A percentile compares a stretch with the other conserved stretches of the same genome.
phyloP scores from a whole-genome alignment of 108 stramenopile species.

The Conticribra weissflogii region DNA sequence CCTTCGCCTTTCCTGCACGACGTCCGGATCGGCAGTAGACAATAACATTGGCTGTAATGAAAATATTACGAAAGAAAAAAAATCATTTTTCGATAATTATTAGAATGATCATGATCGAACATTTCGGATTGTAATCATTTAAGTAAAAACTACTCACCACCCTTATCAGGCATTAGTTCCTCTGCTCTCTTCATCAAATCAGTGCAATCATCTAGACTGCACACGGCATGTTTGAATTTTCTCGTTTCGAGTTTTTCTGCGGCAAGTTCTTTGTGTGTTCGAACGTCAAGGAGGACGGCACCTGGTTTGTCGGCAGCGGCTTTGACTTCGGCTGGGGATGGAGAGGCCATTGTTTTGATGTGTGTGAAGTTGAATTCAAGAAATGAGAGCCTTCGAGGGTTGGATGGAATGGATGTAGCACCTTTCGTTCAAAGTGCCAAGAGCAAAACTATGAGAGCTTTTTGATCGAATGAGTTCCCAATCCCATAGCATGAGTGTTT shows the following conservation, averaged over 20 bases:
- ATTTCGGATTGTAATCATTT: background rate
- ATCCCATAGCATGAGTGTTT: too few relatives aligned
- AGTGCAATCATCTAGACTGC: constrained; percentile 25
- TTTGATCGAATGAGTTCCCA: too few relatives aligned
- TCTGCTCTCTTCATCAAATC: constrained; percentile 36
- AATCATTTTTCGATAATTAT: background rate
- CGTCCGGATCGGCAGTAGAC: constrained; percentile 61
- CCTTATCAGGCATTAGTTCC: constrained; percentile 47
- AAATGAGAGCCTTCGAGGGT: too few relatives aligned
- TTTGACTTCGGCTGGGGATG: constrained; percentile 30
- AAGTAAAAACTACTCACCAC: constrained; percentile 23
- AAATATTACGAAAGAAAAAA: background rate
- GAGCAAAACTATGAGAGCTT: too few relatives aligned
- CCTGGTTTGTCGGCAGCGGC: constrained; percentile 20
- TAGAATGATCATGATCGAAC: background rate
- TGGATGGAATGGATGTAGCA: too few relatives aligned
- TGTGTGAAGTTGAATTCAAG: too few relatives aligned
- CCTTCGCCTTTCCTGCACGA: constrained; percentile 59
- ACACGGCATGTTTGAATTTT: constrained; percentile 31
- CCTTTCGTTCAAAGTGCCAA: too few relatives aligned
- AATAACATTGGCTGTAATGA: constrained; percentile 44
- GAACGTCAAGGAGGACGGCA: constrained; percentile 50
- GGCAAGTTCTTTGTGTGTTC: constrained; percentile 40
- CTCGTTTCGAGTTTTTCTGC: constrained; percentile 8
- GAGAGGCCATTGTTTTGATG: background rate